phyloP scores from a whole-genome alignment of 495 filamentous ascomycete genomes.

The Annulohypoxylon bovei region DNA sequence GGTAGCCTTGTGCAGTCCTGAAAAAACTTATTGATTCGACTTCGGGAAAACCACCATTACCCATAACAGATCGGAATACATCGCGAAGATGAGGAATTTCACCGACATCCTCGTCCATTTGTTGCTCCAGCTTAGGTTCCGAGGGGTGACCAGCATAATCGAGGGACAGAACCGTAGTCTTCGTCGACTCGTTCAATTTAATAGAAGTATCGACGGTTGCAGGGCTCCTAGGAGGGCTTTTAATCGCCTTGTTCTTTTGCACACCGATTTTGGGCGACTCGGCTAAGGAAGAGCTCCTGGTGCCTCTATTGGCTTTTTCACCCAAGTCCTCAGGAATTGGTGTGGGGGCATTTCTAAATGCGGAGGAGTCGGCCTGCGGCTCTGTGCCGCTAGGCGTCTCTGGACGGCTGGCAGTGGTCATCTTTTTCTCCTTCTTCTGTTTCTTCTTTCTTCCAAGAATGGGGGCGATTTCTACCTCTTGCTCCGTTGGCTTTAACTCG shows the following conservation, averaged over 20 bases:
- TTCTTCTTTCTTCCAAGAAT: constrained; percentile 92
- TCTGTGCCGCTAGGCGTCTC: constrained; percentile 39
- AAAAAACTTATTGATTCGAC: constrained; percentile 47
- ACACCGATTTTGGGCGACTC: constrained; percentile 32
- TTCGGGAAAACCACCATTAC: constrained; percentile 29
- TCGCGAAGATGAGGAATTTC: constrained; percentile 46
- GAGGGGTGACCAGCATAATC: constrained; percentile 43
- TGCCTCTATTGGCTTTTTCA: constrained; percentile 22
- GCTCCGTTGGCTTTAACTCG: constrained; percentile 64
- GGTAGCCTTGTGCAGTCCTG: constrained; percentile 41
- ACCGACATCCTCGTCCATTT: constrained; percentile 44
- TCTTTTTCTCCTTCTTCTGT: constrained; percentile 75
- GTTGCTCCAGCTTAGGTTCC: constrained; percentile 43
- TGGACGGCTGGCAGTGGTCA: constrained; percentile 42
- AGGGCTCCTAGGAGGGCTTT: constrained; percentile 36
- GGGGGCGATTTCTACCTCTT: constrained; percentile 74
- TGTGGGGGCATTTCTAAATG: constrained; percentile 24
- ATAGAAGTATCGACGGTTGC: constrained; percentile 45
- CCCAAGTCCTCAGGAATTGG: constrained; percentile 9
- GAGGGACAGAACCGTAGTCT: constrained; percentile 47
- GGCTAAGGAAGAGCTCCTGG: constrained; percentile 23
- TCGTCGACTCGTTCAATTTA: constrained; percentile 47
- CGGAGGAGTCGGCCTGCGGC: constrained; percentile 23
- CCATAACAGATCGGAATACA: constrained; percentile 43
- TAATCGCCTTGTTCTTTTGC: constrained; percentile 33